A percentile compares a stretch with the other conserved stretches of the same genome.
phyloP scores from a whole-genome alignment of 805 yeast genomes.

The Blastobotrys attinorum region DNA sequence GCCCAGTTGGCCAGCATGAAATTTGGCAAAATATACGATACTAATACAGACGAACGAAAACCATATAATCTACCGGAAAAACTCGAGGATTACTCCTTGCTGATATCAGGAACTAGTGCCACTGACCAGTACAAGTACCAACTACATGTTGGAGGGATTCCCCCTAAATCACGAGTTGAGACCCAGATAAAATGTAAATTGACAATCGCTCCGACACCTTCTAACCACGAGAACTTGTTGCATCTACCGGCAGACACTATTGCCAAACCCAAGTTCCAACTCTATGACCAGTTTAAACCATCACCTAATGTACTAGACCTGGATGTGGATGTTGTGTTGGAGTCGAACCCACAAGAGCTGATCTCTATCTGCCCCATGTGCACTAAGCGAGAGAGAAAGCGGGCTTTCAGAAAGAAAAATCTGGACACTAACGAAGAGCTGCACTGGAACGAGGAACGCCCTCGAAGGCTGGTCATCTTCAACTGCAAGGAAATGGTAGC shows the following conservation, averaged over 20 bases:
- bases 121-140: constrained; percentile 12
- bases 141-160: constrained; percentile 40
- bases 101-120: neutral
- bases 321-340: constrained; percentile 71
- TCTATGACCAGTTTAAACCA: constrained; percentile 31
- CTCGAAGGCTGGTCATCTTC: constrained; percentile 78
- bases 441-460: constrained; percentile 68
- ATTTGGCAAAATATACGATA: constrained; percentile 36
- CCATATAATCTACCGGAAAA: no score
- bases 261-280: constrained; percentile 75
- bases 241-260: constrained; percentile 83
- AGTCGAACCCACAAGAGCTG: constrained; percentile 32
- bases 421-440: constrained; percentile 64
- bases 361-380: constrained; percentile 84
- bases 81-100: neutral
- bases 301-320: constrained; percentile 33
- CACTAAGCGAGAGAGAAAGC: constrained; percentile 83
- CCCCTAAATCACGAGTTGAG: constrained; percentile 83
- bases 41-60: neutral
- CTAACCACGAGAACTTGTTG: constrained; percentile 57
- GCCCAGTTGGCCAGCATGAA: constrained; percentile 44
- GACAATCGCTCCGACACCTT: constrained; percentile 66
- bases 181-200: constrained; percentile 83
- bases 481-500: constrained; percentile 84
- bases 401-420: constrained; percentile 87